A percentile compares a stretch with the other conserved stretches of the same genome.
Conservation (phyloP, 2,329 filamentous ascomycete species). For the Penicillium vulpinum region DNA sequence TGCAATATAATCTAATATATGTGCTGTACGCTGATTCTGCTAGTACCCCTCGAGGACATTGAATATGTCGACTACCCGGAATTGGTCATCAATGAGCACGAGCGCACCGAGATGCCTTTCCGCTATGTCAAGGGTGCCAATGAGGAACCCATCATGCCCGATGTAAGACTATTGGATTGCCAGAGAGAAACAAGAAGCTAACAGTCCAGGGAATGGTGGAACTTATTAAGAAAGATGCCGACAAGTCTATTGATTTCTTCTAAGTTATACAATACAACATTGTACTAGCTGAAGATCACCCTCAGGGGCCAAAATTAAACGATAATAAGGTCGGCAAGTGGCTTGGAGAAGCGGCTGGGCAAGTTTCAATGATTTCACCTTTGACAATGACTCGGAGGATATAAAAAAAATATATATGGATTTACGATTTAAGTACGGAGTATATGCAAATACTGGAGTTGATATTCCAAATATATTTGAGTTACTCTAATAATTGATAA, state of each 20-base stretch:
- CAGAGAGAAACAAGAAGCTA: constrained; percentile 18
- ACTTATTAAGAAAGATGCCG: constrained; percentile 87
- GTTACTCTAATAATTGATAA: too few species aligned
- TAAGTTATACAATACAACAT: constrained; percentile 38
- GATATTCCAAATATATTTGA: background rate
- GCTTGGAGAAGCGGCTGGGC: background rate
- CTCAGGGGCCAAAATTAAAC: background rate
- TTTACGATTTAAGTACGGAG: too few species aligned
- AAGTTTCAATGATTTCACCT: background rate
- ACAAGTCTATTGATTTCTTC: constrained; percentile 87
- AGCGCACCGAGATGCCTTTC: constrained; percentile 97
- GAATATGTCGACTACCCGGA: constrained; percentile 86
- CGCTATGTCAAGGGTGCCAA: constrained; percentile 79
- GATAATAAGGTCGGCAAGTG: constrained; percentile 3
- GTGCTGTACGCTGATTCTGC: background rate
- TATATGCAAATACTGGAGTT: too few species aligned
- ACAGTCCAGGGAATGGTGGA: constrained; percentile 80
- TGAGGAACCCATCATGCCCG: constrained; percentile 85
- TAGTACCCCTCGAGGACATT: constrained; percentile 76
- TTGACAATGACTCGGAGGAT: too few species aligned
- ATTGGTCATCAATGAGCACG: constrained; percentile 83
- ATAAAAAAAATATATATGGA: background rate
- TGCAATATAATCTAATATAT: background rate
- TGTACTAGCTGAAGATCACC: background rate
- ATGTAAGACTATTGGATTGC: constrained; percentile 58